These are phyloP conservation scores for Claviceps citrina DNA, from an alignment of 2,329 filamentous ascomycete genomes.

Conservation along the genomic window DNA sequence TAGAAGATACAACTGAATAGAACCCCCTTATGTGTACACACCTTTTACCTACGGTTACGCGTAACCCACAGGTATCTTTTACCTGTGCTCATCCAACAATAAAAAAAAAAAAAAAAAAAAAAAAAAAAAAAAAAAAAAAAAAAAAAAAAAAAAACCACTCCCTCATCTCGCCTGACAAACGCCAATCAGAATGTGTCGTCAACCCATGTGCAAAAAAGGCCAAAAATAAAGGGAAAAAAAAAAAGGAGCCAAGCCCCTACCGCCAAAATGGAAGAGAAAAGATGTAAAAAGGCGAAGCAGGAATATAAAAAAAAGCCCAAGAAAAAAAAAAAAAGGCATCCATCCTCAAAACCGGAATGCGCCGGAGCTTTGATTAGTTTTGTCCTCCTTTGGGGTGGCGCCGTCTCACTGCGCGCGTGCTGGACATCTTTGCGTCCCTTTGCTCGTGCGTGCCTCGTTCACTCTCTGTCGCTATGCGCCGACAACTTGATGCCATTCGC, in stretches of 20 bases:
- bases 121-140: slow-evolving; percentile 4
- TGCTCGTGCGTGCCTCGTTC: slow-evolving; percentile 7
- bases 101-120: background rate
- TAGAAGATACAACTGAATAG: too few relatives aligned
- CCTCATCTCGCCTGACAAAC: background rate
- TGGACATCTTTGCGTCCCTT: background rate
- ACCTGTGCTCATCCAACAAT: too few relatives aligned
- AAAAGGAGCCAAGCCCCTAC: too few relatives aligned
- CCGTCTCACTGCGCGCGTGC: background rate
- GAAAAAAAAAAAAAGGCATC: background rate
- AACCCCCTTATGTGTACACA: too few relatives aligned
- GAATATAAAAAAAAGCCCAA: too few relatives aligned
- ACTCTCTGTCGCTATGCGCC: slow-evolving; percentile 40
- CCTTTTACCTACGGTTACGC: too few relatives aligned
- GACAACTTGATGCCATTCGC: slow-evolving; percentile 24
- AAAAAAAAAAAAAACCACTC: background rate
- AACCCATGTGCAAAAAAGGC: background rate
- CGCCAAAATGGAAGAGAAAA: background rate
- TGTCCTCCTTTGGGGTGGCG: background rate
- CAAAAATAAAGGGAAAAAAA: background rate
- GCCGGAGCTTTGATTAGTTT: background rate
- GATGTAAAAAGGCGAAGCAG: slow-evolving; percentile 4
- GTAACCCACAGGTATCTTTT: too few relatives aligned
- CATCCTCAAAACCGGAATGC: background rate
- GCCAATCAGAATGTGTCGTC: background rate